Conservation (phyloP, 1,139 yeast genomes). For the Candida sojae region DNA sequence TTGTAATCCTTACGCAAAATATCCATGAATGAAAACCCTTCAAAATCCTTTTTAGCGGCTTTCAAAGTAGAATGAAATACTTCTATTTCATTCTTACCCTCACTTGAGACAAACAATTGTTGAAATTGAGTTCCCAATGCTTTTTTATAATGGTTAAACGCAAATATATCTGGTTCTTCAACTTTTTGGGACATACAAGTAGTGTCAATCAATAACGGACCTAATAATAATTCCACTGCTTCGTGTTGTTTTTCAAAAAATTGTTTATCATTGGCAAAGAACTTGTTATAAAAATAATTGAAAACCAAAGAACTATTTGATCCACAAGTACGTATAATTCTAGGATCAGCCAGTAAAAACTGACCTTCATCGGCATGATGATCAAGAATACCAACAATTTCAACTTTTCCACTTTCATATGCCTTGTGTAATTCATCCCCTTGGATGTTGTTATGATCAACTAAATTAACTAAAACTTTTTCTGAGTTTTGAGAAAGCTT, state of each 20-base stretch:
- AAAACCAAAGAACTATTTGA: slow-evolving; percentile 79
- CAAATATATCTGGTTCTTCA: slow-evolving; percentile 54
- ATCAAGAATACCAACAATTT: slow-evolving; percentile 69
- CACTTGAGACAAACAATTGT: not conserved
- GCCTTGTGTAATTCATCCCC: slow-evolving; percentile 38
- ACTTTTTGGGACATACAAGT: slow-evolving; percentile 60
- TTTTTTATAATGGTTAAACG: slow-evolving; percentile 36
- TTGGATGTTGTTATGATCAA: slow-evolving; percentile 80
- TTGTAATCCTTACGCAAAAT: slow-evolving; percentile 82
- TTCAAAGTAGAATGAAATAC: slow-evolving; percentile 44
- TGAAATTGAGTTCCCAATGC: slow-evolving; percentile 10
- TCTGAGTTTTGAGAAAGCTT: slow-evolving; percentile 16
- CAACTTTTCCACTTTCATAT: slow-evolving; percentile 23
- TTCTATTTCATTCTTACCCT: not conserved
- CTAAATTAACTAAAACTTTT: slow-evolving; percentile 53
- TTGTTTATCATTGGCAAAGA: slow-evolving; percentile 17
- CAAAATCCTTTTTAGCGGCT: slow-evolving; percentile 60
- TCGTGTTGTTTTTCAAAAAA: slow-evolving; percentile 25
- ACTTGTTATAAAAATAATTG: slow-evolving; percentile 52
- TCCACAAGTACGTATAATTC: slow-evolving; percentile 64
- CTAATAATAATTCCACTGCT: slow-evolving; percentile 53
- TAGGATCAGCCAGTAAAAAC: slow-evolving; percentile 51
- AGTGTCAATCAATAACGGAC: slow-evolving; percentile 78
- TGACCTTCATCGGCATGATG: slow-evolving; percentile 79
- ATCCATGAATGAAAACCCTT: slow-evolving; percentile 59